Evolutionary conservation across 2,329 filamentous ascomycete species (phyloP), one percentile per base, ranked within the genome.

Genomic region (Calonectria crousiana): DNA sequence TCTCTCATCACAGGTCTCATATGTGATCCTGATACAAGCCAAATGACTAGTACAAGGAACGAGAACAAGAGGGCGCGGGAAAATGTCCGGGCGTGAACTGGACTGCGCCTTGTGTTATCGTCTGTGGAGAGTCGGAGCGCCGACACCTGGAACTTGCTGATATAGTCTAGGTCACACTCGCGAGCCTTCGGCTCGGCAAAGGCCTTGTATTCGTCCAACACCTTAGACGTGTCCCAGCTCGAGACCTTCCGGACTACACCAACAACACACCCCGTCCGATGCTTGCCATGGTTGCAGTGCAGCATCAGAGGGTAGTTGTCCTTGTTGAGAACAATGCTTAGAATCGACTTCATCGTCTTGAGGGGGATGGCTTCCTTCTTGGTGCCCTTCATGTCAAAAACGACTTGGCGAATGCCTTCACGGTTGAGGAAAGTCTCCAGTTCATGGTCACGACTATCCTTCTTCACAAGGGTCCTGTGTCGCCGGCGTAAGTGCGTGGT

Each of bases 251-350:
- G 92, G 75, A 97, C 89, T 72, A 94, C 92, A 23, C 92, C 96
- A 64, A 96, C 90, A n/a, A 97, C 93, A 81, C 95, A 98, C 28
- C 96, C 96, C 23, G 96, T 98, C 72, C 96, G 93, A 82, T 98
- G 96, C 90, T 95, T 97, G 82, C 96, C 96, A 79, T 98, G 96
- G 82, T 98, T 98, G 89, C 96, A 98, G 84, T 98, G 96, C 60
- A 98, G 90, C 49, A 98, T 88, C 14, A 98, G 85, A 0, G 96
- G 96, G 77, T 97, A 92, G 76, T 97, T 95, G 41, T 88, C 85
- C 64, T 89, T 89, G 81, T 97, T 91, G 68, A 96, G 88, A 51
- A 96, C 90, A 52, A 96, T 86, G 16, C 90, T 87, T 30, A 98
- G 88, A 58, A 96, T 95, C 10, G 90, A 87, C 75, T 90, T 89